These are phyloP conservation scores for Hemerocallis citrina DNA, from an alignment of 106 monocot genomes.

Conservation along the genomic window DNA sequence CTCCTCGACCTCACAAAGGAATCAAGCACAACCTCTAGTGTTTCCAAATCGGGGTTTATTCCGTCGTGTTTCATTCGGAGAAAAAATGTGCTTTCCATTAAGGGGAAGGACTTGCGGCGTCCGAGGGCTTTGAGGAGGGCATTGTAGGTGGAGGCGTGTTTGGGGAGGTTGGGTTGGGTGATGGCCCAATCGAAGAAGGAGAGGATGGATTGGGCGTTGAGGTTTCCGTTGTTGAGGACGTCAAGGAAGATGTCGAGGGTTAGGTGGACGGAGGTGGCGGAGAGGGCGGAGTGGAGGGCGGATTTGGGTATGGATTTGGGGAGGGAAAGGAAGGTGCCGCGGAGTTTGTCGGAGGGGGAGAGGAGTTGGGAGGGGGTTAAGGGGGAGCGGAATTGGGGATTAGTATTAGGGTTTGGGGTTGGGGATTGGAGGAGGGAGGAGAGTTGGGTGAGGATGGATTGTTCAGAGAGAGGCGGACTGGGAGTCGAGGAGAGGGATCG, in stretches of 20 bases:
- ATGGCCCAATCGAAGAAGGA: constrained; percentile 86
- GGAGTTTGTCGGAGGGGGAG: constrained; percentile 54
- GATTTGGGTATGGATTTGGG: constrained; percentile 31
- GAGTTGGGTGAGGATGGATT: constrained; percentile 35
- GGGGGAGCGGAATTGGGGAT: not conserved
- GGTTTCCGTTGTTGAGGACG: constrained; percentile 56
- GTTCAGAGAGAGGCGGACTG: constrained; percentile 22
- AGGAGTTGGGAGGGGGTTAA: constrained; percentile 16
- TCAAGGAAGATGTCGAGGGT: constrained; percentile 49
- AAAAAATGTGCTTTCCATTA: constrained; percentile 41
- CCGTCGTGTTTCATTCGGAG: constrained; percentile 46
- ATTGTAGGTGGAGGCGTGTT: constrained; percentile 40
- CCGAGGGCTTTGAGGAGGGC: constrained; percentile 59
- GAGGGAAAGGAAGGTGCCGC: constrained; percentile 75
- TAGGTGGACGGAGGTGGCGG: constrained; percentile 45
- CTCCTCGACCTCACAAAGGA: constrained; percentile 43
- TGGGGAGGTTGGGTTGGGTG: constrained; percentile 23
- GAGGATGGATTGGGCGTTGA: constrained; percentile 57
- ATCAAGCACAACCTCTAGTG: constrained; percentile 51
- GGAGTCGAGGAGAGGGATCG: not conserved
- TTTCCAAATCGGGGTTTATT: constrained; percentile 35
- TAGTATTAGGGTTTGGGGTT: constrained; percentile 17
- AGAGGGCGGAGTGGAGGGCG: constrained; percentile 53
- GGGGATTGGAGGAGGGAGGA: constrained; percentile 40
- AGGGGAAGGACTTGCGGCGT: constrained; percentile 67